Evolutionary conservation across 2,329 filamentous ascomycete species (phyloP).

Genomic region (Sclerotinia glacialis): DNA sequence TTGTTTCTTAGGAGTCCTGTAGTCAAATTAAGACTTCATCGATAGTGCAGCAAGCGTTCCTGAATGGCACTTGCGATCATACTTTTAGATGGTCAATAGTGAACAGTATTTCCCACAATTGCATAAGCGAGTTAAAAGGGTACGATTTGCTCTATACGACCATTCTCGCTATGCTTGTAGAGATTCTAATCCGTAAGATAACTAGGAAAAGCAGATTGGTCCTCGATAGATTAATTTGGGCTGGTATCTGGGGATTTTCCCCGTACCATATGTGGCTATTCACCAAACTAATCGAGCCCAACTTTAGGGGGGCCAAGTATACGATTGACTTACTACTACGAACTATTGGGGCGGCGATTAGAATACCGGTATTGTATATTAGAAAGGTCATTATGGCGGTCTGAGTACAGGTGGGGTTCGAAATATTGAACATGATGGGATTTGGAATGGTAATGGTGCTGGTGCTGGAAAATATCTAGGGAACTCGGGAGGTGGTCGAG

Average conservation of each 20-base stretch:
- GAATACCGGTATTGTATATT: background rate
- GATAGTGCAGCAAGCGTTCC: background rate
- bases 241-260: background rate
- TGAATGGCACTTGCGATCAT: background rate
- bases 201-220: background rate
- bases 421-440: background rate
- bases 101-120: background rate
- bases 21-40: background rate
- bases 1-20: slow-evolving; percentile 6
- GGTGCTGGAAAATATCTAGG: background rate
- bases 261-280: no score
- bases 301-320: background rate
- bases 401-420: slow-evolving; percentile 6
- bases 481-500: background rate
- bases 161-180: background rate
- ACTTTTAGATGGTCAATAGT: background rate
- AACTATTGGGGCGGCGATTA: background rate
- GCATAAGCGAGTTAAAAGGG: background rate
- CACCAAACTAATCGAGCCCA: background rate
- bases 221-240: background rate
- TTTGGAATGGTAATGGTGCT: background rate
- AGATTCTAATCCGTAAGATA: background rate
- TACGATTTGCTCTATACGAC: background rate
- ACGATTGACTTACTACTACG: background rate
- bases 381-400: background rate